phyloP scores from a whole-genome alignment of 257 asterid genomes.

The Solanum paucissectum region DNA sequence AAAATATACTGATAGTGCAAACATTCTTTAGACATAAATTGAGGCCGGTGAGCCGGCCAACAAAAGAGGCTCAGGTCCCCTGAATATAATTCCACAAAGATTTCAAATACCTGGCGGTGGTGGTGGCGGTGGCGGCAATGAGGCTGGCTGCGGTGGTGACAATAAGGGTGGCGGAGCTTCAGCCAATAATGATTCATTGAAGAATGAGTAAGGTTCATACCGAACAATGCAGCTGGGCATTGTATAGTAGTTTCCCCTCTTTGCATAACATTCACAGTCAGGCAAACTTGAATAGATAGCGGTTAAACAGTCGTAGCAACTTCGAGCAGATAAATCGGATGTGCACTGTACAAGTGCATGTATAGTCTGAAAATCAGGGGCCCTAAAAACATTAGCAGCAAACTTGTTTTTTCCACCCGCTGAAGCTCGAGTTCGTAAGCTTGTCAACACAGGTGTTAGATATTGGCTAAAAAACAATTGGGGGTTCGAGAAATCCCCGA shows the following conservation, averaged over 20 bases:
- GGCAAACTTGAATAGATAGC: neutral
- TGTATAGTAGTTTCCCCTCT: neutral
- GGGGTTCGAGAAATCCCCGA: neutral
- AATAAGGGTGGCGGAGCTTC: neutral
- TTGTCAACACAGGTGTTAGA: neutral
- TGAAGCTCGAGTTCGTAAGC: neutral
- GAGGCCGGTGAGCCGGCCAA: neutral
- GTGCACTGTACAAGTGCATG: constrained; percentile 14
- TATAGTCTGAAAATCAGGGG: neutral
- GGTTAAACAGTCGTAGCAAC: neutral
- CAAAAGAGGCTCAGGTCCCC: neutral
- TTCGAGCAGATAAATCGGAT: constrained; percentile 2
- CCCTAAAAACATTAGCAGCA: neutral
- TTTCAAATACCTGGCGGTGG: neutral
- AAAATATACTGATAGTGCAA: neutral
- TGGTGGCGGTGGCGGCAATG: neutral
- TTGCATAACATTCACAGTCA: neutral
- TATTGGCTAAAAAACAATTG: neutral
- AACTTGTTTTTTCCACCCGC: neutral
- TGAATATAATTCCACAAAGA: neutral
- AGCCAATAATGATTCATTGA: neutral
- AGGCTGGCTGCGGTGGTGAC: too few species aligned
- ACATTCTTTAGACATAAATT: neutral
- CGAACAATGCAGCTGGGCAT: neutral
- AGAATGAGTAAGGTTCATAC: neutral